Percentiles rank a stretch among this genome's conserved stretches.
These are phyloP conservation scores for Ceratocystis harringtonii DNA, from an alignment of 2,329 filamentous ascomycete genomes.

Conservation along the genomic window DNA sequence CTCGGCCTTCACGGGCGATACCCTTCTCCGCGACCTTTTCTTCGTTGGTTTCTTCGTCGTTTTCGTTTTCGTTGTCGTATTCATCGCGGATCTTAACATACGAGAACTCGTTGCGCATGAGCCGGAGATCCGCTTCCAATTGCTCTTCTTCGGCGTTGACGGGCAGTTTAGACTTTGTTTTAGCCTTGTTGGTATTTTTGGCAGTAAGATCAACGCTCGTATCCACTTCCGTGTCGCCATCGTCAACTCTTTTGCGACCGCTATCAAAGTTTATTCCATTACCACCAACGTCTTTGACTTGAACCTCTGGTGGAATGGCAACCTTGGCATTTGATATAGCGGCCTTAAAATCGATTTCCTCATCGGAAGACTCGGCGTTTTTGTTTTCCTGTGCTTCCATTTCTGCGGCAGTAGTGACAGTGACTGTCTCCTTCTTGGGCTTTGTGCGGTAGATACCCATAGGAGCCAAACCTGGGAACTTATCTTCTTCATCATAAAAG, in stretches of 20 bases:
- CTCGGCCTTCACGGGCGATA: slow-evolving; percentile 32
- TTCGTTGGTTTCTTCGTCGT: slow-evolving; percentile 17
- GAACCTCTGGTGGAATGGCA: slow-evolving; percentile 31
- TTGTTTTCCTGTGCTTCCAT: slow-evolving; percentile 13
- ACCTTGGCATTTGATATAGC: slow-evolving; percentile 15
- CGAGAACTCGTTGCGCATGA: slow-evolving; percentile 29
- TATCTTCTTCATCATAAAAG: slow-evolving; percentile 28
- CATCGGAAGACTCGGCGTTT: slow-evolving; percentile 11
- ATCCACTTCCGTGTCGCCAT: slow-evolving; percentile 21
- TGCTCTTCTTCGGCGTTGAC: slow-evolving; percentile 22
- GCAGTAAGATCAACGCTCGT: slow-evolving; percentile 19
- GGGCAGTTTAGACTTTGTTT: slow-evolving; percentile 17
- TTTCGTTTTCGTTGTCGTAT: background rate
- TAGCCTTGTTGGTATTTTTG: slow-evolving; percentile 20
- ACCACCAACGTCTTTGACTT: slow-evolving; percentile 36
- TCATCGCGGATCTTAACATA: slow-evolving; percentile 14
- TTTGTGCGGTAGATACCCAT: slow-evolving; percentile 36
- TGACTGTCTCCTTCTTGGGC: slow-evolving; percentile 14
- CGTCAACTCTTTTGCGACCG: slow-evolving; percentile 20
- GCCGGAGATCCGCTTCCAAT: slow-evolving; percentile 27
- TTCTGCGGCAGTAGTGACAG: slow-evolving; percentile 14
- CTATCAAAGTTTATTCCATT: slow-evolving; percentile 32
- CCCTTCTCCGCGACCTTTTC: slow-evolving; percentile 16
- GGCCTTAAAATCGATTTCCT: slow-evolving; percentile 16
- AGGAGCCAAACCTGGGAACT: slow-evolving; percentile 29